phyloP scores from a whole-genome alignment of 106 monocot species.

The Dendrobium catenatum region DNA sequence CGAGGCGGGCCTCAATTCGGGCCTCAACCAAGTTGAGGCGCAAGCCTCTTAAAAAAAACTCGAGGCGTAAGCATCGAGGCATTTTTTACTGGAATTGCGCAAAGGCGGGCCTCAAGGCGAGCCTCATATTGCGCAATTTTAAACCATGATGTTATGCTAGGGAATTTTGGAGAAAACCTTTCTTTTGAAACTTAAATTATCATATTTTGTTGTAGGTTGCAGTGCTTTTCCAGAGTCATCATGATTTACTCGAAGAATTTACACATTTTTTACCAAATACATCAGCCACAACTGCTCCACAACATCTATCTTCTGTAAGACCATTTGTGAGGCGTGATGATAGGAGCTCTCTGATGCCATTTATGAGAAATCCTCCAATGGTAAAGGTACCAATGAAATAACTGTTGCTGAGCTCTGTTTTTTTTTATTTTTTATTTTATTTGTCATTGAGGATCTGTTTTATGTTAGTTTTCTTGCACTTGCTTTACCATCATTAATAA shows the following conservation, averaged over 20 bases:
- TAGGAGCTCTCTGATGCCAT: conserved; percentile 33
- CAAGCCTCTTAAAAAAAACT: no score
- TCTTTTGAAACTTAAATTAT: neutral
- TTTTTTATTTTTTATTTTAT: neutral
- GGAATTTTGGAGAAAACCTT: neutral
- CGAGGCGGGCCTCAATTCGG: no score
- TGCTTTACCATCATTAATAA: no score
- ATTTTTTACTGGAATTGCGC: no score
- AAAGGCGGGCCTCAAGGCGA: no score
- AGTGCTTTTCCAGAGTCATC: conserved; percentile 57
- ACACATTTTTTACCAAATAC: conserved; percentile 89
- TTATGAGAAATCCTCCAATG: conserved; percentile 20
- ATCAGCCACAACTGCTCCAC: conserved; percentile 29
- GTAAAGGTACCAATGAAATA: conserved; percentile 38
- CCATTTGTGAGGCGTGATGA: conserved; percentile 51
- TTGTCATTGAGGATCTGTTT: no score
- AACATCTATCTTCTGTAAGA: conserved; percentile 38
- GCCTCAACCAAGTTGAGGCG: no score
- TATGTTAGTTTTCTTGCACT: no score
- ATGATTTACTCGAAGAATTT: conserved; percentile 91
- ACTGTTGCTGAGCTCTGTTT: neutral
- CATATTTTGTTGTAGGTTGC: conserved; percentile 48
- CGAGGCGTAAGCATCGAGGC: no score
- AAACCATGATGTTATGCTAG: no score
- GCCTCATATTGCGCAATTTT: no score